Conservation (phyloP, 176 grass and related monocot genomes). For the Oryza coarctata region DNA sequence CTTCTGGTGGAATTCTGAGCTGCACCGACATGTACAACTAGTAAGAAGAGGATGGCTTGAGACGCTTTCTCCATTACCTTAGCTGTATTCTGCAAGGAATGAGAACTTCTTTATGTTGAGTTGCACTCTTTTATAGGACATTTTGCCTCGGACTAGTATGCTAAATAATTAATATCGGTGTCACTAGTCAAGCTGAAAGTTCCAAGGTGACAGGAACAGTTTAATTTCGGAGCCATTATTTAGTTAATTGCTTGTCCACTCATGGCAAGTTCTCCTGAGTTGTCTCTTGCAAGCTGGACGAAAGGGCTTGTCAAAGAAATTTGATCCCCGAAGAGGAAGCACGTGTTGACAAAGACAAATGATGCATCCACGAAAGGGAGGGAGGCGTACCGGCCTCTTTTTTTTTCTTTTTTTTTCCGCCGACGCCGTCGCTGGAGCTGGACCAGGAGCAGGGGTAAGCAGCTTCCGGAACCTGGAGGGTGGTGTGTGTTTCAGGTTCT, state of each 20-base stretch:
- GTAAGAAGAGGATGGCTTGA: constrained; percentile 10
- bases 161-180: background rate
- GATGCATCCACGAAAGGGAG: no score
- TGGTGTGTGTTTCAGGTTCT: background rate
- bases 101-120: background rate
- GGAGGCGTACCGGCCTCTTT: no score
- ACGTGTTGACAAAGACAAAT: no score
- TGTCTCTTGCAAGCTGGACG: no score
- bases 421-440: no score
- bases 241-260: no score
- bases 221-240: no score
- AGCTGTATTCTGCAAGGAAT: background rate
- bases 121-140: constrained; percentile 3
- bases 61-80: constrained; percentile 19
- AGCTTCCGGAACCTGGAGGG: background rate
- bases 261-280: no score
- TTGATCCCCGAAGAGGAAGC: no score
- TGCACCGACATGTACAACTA: background rate
- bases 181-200: constrained; percentile 14
- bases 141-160: background rate
- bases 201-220: background rate
- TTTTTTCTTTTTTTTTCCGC: no score
- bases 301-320: no score
- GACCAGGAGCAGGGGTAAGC: background rate
- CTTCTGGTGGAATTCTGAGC: constrained; percentile 19